Percentiles rank a stretch among this genome's conserved stretches.
These are phyloP conservation scores for Sungouiozyma intestinalis DNA, from an alignment of 805 yeast species.

Conservation along the genomic window DNA sequence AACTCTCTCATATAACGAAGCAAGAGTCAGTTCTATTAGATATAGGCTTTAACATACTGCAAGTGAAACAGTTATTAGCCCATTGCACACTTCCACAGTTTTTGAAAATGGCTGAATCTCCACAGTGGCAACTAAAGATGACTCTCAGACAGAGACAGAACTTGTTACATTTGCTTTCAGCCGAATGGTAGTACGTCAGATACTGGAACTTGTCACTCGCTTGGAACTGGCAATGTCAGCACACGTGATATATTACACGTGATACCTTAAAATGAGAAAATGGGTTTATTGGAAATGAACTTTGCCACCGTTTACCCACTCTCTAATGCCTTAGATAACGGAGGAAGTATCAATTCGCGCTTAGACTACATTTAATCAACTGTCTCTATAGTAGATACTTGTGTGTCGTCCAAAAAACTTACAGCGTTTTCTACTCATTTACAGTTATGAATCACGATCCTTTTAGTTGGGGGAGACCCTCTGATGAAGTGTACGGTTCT, in stretches of 20 bases:
- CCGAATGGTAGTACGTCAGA: background rate
- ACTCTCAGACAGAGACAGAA: background rate
- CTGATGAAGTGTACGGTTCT: slow-evolving; percentile 67
- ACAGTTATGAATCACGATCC: slow-evolving; percentile 86
- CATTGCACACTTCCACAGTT: background rate
- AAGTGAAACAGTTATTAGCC: background rate
- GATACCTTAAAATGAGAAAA: too few species aligned
- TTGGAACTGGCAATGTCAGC: too few species aligned
- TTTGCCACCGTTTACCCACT: background rate
- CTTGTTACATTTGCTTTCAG: background rate
- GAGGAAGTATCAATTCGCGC: too few species aligned
- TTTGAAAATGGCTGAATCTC: background rate
- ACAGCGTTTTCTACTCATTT: background rate
- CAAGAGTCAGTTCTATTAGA: background rate
- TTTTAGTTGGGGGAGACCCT: slow-evolving; percentile 90
- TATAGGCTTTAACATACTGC: background rate
- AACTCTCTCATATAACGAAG: background rate
- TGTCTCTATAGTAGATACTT: too few species aligned
- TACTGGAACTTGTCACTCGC: too few species aligned
- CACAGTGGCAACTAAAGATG: background rate
- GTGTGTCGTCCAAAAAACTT: too few species aligned
- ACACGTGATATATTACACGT: background rate
- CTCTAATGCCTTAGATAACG: background rate
- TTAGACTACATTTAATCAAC: too few species aligned
- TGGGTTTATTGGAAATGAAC: too few species aligned